Base-by-base conservation (phyloP, 2,329 filamentous ascomycete species). In the Furcasterigmium furcatum region DNA sequence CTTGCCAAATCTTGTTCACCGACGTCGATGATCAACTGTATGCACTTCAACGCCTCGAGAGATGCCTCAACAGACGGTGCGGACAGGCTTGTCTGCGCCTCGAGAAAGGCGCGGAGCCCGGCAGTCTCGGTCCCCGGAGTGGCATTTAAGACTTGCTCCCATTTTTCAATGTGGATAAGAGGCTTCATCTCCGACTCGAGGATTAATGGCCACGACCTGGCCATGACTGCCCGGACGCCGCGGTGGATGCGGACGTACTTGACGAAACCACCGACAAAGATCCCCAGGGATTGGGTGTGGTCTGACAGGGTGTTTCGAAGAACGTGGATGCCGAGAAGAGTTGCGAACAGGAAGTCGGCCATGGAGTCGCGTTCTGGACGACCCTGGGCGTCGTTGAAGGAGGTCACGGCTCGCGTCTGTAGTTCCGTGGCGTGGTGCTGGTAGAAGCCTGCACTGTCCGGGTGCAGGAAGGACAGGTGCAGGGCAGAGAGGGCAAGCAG, bases 401-500 rank as follows among this genome's bases (percentile, higher is more conserved):
- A 43, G 12, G 52, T 49, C 4, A 67, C 51, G 16, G 59, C 62
- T 22, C 54, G 59, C 16, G 50, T 58, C 27, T 60, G 59, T 16
- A 62, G 49, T 19, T 62, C 59, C 2, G 57, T 59, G 30, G 65
- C 53, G 47, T 65, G 51, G 47, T 58, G 49, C 46, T 52, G 46
- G 40, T 59, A 59, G 48, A 58, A 40, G 22, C 48, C 40, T 18
- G 44, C 41, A 29, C 54, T 49, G 32, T 47, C 34, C 30, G 61
- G 58, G 4, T 48, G 51, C 8, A 32, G 27, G 2, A 55, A 44
- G n/a, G 58, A 56, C 9, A 67, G 52, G 43, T 71, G 66, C 12
- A 67, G 55, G 2, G 67, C 64, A 5, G 65, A 62, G 25, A 66
- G 52, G 12, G 64, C 68, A n/a, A 71, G 58, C 4, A 65, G 25